Evolutionary conservation across 2,329 filamentous ascomycete species (phyloP), one percentile per base, ranked within the genome.

Genomic region (Aureobasidium sp.): DNA sequence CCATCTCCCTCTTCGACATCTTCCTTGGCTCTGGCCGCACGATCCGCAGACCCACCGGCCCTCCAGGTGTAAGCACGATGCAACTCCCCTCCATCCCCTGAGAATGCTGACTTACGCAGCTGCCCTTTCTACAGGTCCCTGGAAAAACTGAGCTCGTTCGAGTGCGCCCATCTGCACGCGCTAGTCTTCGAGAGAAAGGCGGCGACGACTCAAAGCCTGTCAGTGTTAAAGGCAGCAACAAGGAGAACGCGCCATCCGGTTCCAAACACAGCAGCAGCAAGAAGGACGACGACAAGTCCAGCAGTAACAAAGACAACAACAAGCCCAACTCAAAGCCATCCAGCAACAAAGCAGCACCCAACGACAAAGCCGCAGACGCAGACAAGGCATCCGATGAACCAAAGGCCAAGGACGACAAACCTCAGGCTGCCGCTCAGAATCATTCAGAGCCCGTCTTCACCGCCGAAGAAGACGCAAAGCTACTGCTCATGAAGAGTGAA

Each of bases 381-480:
- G 35, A 60, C 6, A 15, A 33, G 15, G 35, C 43, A n/a, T 23
- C 37, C 23, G 51, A 55, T 21, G 25, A 19, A 37, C 40, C 40
- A 13, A 46, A 37, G n/a, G 13, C 29, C 40, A 46, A 29, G n/a
- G 55, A 23, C 33, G n/a, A 23, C 33, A 49, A 57, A 17, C 33
- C 55, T 8, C 38, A 37, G 46, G 53, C 27, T 7, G 21, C 0
- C 4, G 33, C 25, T 23, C 21, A 45, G 23, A 40, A 53, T n/a
- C 1, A 11, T 2, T 4, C 35, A 38, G 61, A 63, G 9, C 38
- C 49, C 33, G 59, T 38, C 23, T 76, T 69, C 64, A 75, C 73
- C 0, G 50, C 68, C 0, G 73, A 74, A 40, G 70, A 79, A 55
- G 77, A 79, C 49, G 68, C 69, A 3, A 73, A 69, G 62, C 60